These are phyloP conservation scores for Colletotrichum acutatum DNA, from an alignment of 2,329 filamentous ascomycete genomes.

Conservation along the genomic window DNA sequence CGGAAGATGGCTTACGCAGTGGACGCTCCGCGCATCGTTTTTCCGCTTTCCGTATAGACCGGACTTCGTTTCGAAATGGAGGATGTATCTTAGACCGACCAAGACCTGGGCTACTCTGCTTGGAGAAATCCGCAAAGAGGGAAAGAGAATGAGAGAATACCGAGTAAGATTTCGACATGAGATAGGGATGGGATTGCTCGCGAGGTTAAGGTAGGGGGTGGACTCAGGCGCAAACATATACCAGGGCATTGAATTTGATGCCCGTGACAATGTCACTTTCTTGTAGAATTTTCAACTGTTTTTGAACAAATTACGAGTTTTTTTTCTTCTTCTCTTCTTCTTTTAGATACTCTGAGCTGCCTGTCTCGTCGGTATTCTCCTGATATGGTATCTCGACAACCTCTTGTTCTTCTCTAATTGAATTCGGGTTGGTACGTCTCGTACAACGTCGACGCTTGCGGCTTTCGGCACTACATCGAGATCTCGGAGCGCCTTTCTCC, in stretches of 20 bases:
- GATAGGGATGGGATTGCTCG: too few relatives aligned
- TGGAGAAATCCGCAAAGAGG: neutral
- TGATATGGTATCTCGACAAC: neutral
- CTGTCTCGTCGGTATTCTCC: neutral
- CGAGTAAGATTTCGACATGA: neutral
- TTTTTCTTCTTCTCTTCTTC: neutral
- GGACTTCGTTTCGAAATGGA: neutral
- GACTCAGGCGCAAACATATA: conserved; percentile 24
- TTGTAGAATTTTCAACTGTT: neutral
- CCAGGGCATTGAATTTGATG: conserved; percentile 18
- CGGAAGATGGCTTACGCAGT: too few relatives aligned
- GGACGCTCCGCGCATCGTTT: too few relatives aligned
- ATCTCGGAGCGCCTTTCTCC: too few relatives aligned
- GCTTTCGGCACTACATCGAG: neutral
- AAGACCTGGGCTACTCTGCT: neutral
- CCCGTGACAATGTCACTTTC: neutral
- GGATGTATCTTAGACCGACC: neutral
- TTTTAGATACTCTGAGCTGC: conserved; percentile 1
- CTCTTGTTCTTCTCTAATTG: neutral
- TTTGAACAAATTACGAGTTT: conserved; percentile 9
- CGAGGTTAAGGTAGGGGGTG: too few relatives aligned
- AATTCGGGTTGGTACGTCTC: neutral
- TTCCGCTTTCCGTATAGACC: neutral
- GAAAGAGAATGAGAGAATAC: too few relatives aligned
- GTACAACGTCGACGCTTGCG: neutral